Conservation (phyloP, 1,284 basidiomycete genomes). For the Cutaneotrichosporon spelunceum region DNA sequence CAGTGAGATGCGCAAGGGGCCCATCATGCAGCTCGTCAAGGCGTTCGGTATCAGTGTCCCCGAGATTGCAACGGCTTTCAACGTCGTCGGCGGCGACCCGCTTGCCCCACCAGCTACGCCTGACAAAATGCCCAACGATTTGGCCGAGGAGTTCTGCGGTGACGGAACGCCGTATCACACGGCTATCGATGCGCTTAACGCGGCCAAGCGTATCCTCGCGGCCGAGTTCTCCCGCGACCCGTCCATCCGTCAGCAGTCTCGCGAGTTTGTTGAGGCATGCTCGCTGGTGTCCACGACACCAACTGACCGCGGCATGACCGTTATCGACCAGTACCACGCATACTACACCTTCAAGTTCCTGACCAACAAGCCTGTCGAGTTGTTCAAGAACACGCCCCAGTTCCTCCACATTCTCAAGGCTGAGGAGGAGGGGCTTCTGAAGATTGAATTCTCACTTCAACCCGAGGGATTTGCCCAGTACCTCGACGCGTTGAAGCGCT, state of each 20-base stretch:
- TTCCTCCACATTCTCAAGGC: slow-evolving; percentile 90
- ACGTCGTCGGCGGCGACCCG: slow-evolving; percentile 33
- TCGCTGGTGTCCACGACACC: slow-evolving; percentile 80
- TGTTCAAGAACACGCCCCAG: slow-evolving; percentile 69
- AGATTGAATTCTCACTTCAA: slow-evolving; percentile 68
- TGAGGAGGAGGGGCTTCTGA: slow-evolving; percentile 82
- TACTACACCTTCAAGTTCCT: slow-evolving; percentile 98
- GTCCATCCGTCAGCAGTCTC: slow-evolving; percentile 73
- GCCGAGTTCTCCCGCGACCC: slow-evolving; percentile 94
- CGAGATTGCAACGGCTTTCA: slow-evolving; percentile 40
- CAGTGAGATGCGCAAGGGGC: slow-evolving; percentile 37
- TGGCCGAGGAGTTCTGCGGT: slow-evolving; percentile 49
- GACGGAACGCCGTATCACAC: slow-evolving; percentile 32
- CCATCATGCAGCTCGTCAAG: slow-evolving; percentile 44
- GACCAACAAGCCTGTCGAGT: slow-evolving; percentile 70
- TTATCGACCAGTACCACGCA: slow-evolving; percentile 85
- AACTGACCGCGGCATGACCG: slow-evolving; percentile 83
- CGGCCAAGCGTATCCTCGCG: slow-evolving; percentile 73
- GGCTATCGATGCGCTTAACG: slow-evolving; percentile 40
- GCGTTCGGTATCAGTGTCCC: slow-evolving; percentile 43
- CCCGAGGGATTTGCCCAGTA: slow-evolving; percentile 59
- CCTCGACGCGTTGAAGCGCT: slow-evolving; percentile 65
- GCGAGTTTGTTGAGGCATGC: slow-evolving; percentile 70
- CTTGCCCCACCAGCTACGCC: slow-evolving; percentile 39
- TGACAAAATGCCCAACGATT: slow-evolving; percentile 33